These are phyloP conservation scores for Trametes maxima DNA, from an alignment of 768 basidiomycete species.

Conservation along the genomic window DNA sequence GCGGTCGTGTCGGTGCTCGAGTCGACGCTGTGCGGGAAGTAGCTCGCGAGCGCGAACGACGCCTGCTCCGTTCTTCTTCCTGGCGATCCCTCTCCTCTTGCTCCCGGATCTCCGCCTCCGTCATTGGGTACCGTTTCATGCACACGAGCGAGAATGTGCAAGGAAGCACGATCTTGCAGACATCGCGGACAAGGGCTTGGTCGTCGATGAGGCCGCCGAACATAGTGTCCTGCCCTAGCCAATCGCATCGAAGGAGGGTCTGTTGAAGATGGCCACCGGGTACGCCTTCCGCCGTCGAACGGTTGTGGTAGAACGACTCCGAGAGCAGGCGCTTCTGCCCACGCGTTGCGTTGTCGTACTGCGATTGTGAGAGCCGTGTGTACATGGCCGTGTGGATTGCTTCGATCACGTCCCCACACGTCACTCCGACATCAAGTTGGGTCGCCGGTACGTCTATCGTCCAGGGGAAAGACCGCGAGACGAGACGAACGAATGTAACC, in stretches of 20 bases:
- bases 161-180: constrained; percentile 50
- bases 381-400: constrained; percentile 53
- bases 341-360: constrained; percentile 48
- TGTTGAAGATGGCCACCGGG: constrained; percentile 70
- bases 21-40: constrained; percentile 26
- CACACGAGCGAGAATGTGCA: constrained; percentile 65
- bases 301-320: constrained; percentile 63
- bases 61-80: constrained; percentile 24
- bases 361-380: constrained; percentile 50
- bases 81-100: constrained; percentile 40
- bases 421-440: constrained; percentile 53
- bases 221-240: constrained; percentile 56
- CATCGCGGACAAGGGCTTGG: constrained; percentile 44
- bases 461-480: constrained; percentile 60
- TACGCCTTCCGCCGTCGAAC: constrained; percentile 61
- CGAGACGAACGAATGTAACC: constrained; percentile 50
- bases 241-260: constrained; percentile 69
- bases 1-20: constrained; percentile 17
- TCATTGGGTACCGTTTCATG: constrained; percentile 47
- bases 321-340: constrained; percentile 46
- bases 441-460: constrained; percentile 50
- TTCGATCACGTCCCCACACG: constrained; percentile 68
- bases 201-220: constrained; percentile 63
- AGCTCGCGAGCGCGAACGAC: constrained; percentile 24
- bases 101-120: constrained; percentile 52